Conservation (phyloP, 306 rosid genomes). For the Vachellia collinsii region DNA sequence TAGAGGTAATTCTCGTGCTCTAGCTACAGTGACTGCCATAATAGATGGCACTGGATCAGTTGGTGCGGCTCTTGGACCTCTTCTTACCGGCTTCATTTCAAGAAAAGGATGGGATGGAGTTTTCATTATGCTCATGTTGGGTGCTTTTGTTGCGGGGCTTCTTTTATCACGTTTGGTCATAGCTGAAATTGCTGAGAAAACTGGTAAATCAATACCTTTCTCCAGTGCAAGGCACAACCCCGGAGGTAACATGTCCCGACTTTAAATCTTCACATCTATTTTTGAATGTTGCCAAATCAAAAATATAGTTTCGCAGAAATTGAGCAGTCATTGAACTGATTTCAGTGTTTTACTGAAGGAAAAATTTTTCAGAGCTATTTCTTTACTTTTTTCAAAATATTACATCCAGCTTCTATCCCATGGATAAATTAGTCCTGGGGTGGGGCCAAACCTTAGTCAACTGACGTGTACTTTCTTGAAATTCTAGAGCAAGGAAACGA, state of each 20-base stretch:
- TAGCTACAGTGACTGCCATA: constrained; percentile 85
- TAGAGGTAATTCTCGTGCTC: constrained; percentile 78
- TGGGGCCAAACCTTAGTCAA: not conserved
- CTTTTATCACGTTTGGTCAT: constrained; percentile 65
- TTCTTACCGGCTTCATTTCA: constrained; percentile 80
- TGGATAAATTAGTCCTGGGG: not conserved
- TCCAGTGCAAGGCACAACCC: constrained; percentile 38
- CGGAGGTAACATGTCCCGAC: constrained; percentile 52
- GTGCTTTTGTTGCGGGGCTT: constrained; percentile 79
- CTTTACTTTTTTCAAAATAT: not conserved
- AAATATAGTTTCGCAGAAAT: not conserved
- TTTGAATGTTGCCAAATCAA: not conserved
- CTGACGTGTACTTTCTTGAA: not conserved
- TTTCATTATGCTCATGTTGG: constrained; percentile 58
- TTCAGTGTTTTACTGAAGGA: not conserved
- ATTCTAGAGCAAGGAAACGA: not conserved
- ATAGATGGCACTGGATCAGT: constrained; percentile 88
- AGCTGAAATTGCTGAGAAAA: constrained; percentile 61
- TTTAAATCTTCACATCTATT: not conserved
- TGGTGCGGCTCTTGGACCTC: constrained; percentile 91
- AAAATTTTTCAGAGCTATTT: not conserved
- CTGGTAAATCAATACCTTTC: constrained; percentile 39
- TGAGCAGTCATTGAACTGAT: not conserved
- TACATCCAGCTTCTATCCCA: not conserved
- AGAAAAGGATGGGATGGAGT: constrained; percentile 74